phyloP scores from a whole-genome alignment of 345 rosid species.

The Linum trigynum region DNA sequence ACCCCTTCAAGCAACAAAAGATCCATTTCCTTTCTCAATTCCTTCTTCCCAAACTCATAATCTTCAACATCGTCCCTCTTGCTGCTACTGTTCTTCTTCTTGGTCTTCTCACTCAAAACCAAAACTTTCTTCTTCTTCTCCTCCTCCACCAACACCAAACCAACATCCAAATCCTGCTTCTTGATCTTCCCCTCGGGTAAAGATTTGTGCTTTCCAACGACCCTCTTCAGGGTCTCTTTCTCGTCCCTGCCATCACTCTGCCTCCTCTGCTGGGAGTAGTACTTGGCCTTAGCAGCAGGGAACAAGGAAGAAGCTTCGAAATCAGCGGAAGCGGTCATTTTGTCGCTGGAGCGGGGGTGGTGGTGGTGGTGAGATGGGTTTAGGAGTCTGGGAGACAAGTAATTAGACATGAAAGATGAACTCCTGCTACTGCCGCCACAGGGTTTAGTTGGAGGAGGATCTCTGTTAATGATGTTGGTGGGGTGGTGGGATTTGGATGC shows the following conservation, averaged over 20 bases:
- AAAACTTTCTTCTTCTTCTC: constrained; percentile 1
- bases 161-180: constrained; percentile 14
- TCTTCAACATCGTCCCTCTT: not conserved
- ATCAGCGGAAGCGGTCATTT: constrained; percentile 40
- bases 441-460: not conserved
- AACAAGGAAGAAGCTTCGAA: constrained; percentile 30
- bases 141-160: constrained; percentile 8
- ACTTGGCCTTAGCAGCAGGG: constrained; percentile 14
- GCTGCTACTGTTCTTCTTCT: constrained; percentile 15
- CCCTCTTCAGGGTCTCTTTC: constrained; percentile 6
- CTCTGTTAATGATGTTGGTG: constrained; percentile 15
- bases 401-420: constrained; percentile 15
- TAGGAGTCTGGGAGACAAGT: constrained; percentile 17
- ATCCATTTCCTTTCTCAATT: constrained; percentile 16
- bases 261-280: constrained; percentile 7
- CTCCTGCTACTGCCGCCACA: constrained; percentile 9
- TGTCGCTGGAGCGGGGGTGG: constrained; percentile 20
- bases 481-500: constrained; percentile 10
- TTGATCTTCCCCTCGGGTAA: constrained; percentile 15
- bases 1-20: constrained; percentile 14
- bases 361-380: constrained; percentile 2
- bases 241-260: constrained; percentile 4
- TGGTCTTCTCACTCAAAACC: not conserved
- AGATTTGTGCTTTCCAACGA: constrained; percentile 17
- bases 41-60: constrained; percentile 14